phyloP scores from a whole-genome alignment of 2,329 filamentous ascomycete species.

The Berkeleyomyces basicola region DNA sequence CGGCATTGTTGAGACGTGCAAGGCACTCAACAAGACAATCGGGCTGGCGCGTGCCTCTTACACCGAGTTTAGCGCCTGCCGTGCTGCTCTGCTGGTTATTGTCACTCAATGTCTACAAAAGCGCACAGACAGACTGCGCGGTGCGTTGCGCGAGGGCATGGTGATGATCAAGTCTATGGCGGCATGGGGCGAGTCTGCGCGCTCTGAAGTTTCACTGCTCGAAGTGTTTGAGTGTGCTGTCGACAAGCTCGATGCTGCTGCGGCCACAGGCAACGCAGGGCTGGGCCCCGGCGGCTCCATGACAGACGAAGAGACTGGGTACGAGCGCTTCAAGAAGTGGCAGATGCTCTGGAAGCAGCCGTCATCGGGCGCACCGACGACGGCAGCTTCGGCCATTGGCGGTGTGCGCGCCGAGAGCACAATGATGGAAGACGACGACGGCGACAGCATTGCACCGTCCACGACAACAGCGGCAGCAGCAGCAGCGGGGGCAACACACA shows the following conservation, averaged over 20 bases:
- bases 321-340: constrained; percentile 35
- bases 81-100: constrained; percentile 34
- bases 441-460: constrained; percentile 5
- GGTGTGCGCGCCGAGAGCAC: constrained; percentile 1
- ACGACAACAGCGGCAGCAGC: not conserved
- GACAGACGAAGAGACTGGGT: constrained; percentile 23
- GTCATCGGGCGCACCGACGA: constrained; percentile 5
- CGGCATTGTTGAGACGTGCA: constrained; percentile 33
- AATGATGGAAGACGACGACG: constrained; percentile 12
- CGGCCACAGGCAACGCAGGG: constrained; percentile 16
- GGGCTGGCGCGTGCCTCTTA: constrained; percentile 38
- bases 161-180: constrained; percentile 36
- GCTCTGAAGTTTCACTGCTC: constrained; percentile 35
- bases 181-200: constrained; percentile 33
- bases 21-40: constrained; percentile 30
- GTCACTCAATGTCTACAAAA: constrained; percentile 25
- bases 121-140: constrained; percentile 25
- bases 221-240: constrained; percentile 34
- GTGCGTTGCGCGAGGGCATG: constrained; percentile 31
- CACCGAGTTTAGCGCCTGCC: constrained; percentile 38
- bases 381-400: not conserved
- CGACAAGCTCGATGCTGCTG: constrained; percentile 28
- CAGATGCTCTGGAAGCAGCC: constrained; percentile 28
- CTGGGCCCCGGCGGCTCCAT: constrained; percentile 17
- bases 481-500: not conserved